Conservation (phyloP, 129 eudicot species). For the Ambrosia trifida region DNA sequence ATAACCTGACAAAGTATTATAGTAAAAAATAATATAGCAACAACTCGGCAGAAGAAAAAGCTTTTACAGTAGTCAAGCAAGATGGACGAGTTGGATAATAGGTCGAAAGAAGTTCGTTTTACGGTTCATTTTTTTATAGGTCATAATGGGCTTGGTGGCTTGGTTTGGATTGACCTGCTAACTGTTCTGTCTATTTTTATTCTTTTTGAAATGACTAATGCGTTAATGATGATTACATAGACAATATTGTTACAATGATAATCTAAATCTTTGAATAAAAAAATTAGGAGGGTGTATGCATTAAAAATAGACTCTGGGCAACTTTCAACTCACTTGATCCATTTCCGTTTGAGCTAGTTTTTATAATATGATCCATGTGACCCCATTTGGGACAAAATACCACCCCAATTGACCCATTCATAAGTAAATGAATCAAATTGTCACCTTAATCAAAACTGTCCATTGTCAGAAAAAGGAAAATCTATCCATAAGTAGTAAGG, state of each 20-base stretch:
- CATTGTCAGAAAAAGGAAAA: neutral
- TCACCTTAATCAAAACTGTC: neutral
- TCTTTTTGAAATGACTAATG: neutral
- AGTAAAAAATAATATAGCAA: neutral
- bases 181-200: neutral
- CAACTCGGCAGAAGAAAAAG: neutral
- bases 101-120: neutral
- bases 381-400: neutral
- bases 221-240: neutral
- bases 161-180: neutral
- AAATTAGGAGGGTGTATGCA: neutral
- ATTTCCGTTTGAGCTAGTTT: neutral
- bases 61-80: neutral
- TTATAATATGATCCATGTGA: constrained; percentile 1
- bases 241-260: neutral
- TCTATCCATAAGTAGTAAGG: constrained; percentile 10
- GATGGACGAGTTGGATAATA: neutral
- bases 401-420: neutral
- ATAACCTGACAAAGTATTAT: constrained; percentile 61
- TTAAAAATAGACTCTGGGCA: neutral
- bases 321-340: neutral
- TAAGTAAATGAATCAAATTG: neutral
- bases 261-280: neutral
- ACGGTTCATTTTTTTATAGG: neutral
- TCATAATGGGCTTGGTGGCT: neutral